These are phyloP conservation scores for Russula compacta DNA, from an alignment of 768 basidiomycete species.

Conservation along the genomic window DNA sequence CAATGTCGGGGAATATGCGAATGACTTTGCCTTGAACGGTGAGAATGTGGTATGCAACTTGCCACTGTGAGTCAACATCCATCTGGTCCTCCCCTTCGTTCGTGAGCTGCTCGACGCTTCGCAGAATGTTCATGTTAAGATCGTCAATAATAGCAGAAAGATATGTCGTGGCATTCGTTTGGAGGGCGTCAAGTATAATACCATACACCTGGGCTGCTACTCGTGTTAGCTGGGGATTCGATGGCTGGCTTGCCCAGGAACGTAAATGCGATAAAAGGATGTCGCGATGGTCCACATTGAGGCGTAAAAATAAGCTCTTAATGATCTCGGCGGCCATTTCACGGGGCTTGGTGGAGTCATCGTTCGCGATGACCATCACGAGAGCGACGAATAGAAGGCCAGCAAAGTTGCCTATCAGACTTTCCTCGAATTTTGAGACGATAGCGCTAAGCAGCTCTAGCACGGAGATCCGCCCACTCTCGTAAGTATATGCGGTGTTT, in stretches of 20 bases:
- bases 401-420: constrained; percentile 66
- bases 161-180: constrained; percentile 37
- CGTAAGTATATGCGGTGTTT: constrained; percentile 84
- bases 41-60: constrained; percentile 73
- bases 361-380: constrained; percentile 90
- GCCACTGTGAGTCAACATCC: constrained; percentile 64
- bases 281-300: constrained; percentile 50
- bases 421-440: constrained; percentile 72
- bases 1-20: constrained; percentile 43
- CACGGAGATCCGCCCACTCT: constrained; percentile 87
- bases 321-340: constrained; percentile 82
- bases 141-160: constrained; percentile 47
- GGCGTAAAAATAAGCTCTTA: constrained; percentile 60
- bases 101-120: constrained; percentile 34
- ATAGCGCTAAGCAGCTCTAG: constrained; percentile 86
- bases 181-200: constrained; percentile 62
- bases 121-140: constrained; percentile 38
- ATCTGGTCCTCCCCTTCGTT: constrained; percentile 39
- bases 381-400: constrained; percentile 87
- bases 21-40: constrained; percentile 56
- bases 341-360: constrained; percentile 81
- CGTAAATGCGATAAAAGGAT: constrained; percentile 63
- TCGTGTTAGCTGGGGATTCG: constrained; percentile 52
- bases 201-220: constrained; percentile 81
- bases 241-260: constrained; percentile 62